phyloP scores from a whole-genome alignment of 2,329 filamentous ascomycete genomes.

The Fusarium decemcellulare region DNA sequence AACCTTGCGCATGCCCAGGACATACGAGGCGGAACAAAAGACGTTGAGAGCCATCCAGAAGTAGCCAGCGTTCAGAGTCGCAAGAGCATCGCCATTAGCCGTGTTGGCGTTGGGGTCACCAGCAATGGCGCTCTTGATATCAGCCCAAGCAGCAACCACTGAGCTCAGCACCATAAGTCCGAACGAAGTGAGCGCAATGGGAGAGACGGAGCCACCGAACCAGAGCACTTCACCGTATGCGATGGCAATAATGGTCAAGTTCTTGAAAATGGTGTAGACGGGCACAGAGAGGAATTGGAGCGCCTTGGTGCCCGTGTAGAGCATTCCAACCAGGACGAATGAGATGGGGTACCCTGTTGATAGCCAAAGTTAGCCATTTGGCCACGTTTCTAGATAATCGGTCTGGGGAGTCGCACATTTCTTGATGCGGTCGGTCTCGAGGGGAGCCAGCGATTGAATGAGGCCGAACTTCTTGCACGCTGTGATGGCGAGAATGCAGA shows the following conservation, averaged over 20 bases:
- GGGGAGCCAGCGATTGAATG: slow-evolving; percentile 85
- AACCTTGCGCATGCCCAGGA: slow-evolving; percentile 95
- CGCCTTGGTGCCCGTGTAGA: slow-evolving; percentile 97
- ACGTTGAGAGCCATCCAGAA: slow-evolving; percentile 99
- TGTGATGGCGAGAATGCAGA: slow-evolving; percentile 89
- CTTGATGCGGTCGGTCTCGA: slow-evolving; percentile 89
- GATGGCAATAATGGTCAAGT: slow-evolving; percentile 98
- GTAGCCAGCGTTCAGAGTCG: slow-evolving; percentile 94
- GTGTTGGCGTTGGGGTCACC: slow-evolving; percentile 60
- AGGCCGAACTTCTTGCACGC: slow-evolving; percentile 84
- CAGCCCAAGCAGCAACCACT: slow-evolving; percentile 95
- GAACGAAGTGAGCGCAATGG: slow-evolving; percentile 91
- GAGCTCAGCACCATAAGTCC: slow-evolving; percentile 97
- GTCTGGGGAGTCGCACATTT: slow-evolving; percentile 76
- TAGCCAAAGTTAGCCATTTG: slow-evolving; percentile 3
- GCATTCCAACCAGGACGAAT: slow-evolving; percentile 97
- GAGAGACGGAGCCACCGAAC: slow-evolving; percentile 94
- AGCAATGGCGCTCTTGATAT: slow-evolving; percentile 88
- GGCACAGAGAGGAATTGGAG: slow-evolving; percentile 97
- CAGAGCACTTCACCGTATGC: slow-evolving; percentile 98
- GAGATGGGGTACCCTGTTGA: slow-evolving; percentile 94
- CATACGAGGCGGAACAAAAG: slow-evolving; percentile 90
- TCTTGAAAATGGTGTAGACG: slow-evolving; percentile 99
- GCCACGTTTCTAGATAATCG: background rate
- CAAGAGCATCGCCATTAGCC: slow-evolving; percentile 75